phyloP scores from a whole-genome alignment of 805 yeast species.

The Monosporozyma aerobia region DNA sequence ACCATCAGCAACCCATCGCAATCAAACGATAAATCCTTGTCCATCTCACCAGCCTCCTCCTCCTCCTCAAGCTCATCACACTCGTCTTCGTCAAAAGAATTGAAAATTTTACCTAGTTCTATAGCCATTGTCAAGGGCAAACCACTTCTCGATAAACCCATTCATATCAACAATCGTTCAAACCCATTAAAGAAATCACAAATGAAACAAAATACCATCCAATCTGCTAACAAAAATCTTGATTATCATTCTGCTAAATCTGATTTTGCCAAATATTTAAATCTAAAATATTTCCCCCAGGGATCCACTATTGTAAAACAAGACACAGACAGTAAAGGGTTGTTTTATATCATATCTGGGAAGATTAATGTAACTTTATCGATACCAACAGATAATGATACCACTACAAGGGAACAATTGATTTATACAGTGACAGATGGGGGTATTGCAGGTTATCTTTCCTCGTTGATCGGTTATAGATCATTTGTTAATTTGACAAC shows the following conservation, averaged over 20 bases:
- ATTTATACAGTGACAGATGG: constrained; percentile 62
- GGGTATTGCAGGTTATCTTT: constrained; percentile 80
- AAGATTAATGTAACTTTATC: constrained; percentile 43
- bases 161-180: background rate
- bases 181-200: background rate
- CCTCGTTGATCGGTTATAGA: constrained; percentile 67
- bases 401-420: constrained; percentile 2
- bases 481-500: constrained; percentile 69
- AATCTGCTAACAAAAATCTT: constrained; percentile 1
- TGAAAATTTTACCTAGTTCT: constrained; percentile 22
- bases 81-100: background rate
- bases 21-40: no score
- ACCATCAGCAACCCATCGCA: constrained; percentile 5
- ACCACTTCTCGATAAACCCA: background rate
- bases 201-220: background rate
- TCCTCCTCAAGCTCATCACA: background rate
- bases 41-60: no score
- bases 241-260: constrained; percentile 44
- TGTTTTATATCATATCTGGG: constrained; percentile 77
- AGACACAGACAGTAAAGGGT: constrained; percentile 59
- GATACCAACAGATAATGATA: background rate
- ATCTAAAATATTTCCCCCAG: constrained; percentile 43
- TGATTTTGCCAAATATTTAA: constrained; percentile 52
- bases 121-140: constrained; percentile 12
- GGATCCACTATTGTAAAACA: constrained; percentile 54